A percentile compares a stretch with the other conserved stretches of the same genome.
Evolutionary conservation across 2,329 filamentous ascomycete species (phyloP).

Genomic region (Talaromyces atroroseus): DNA sequence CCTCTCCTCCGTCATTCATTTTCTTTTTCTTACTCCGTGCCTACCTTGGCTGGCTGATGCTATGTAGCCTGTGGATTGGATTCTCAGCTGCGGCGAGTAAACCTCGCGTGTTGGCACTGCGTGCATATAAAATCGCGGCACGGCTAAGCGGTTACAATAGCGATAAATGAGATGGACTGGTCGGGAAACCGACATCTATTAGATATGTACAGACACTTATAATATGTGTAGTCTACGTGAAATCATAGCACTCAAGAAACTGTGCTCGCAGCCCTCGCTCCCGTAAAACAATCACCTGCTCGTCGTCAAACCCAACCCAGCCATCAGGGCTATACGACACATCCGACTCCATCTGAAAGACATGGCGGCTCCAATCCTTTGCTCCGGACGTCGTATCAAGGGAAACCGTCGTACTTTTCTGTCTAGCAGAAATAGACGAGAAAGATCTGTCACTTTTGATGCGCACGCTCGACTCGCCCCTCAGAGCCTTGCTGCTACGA

Average conservation of each 20-base stretch:
- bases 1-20: not conserved
- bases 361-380: slow-evolving; percentile 22
- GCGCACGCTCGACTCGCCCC: slow-evolving; percentile 49
- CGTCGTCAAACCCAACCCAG: slow-evolving; percentile 85
- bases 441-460: slow-evolving; percentile 40
- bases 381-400: slow-evolving; percentile 17
- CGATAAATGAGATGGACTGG: no score
- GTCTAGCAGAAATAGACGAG: slow-evolving; percentile 2
- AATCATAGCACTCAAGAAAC: slow-evolving; percentile 79
- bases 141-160: no score
- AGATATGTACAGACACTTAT: no score
- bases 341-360: slow-evolving; percentile 31
- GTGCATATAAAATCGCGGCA: no score
- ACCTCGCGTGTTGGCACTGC: no score
- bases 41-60: no score
- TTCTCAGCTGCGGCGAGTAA: no score
- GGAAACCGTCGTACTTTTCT: slow-evolving; percentile 11
- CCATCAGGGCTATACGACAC: slow-evolving; percentile 45
- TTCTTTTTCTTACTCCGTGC: no score
- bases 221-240: slow-evolving; percentile 50
- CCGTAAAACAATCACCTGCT: slow-evolving; percentile 81
- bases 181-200: no score
- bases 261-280: slow-evolving; percentile 64
- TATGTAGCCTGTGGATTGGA: no score
- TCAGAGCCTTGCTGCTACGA: slow-evolving; percentile 39